These are phyloP conservation scores for Vigna unguiculata DNA, from an alignment of 306 rosid genomes.

Conservation along the genomic window DNA sequence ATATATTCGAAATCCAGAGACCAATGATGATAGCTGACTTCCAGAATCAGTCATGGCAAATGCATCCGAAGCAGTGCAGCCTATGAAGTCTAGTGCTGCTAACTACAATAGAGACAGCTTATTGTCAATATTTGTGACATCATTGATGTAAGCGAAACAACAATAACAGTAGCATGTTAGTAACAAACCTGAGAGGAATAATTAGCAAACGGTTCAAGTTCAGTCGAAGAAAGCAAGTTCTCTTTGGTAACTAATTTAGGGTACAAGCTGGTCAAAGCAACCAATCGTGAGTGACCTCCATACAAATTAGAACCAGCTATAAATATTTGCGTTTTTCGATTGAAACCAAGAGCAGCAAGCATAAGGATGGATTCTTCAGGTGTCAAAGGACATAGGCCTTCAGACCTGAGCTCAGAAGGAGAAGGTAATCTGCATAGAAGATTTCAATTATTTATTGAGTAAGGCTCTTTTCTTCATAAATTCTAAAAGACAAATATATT, in stretches of 20 bases:
- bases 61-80: constrained; percentile 91
- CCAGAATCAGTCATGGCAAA: constrained; percentile 99
- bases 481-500: neutral
- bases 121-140: constrained; percentile 34
- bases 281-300: constrained; percentile 81
- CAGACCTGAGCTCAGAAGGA: constrained; percentile 81
- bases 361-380: constrained; percentile 96
- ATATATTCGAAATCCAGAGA: constrained; percentile 87
- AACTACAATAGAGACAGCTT: constrained; percentile 56
- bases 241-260: constrained; percentile 96
- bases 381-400: constrained; percentile 92
- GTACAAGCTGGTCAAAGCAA: constrained; percentile 83
- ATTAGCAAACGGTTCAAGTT: constrained; percentile 81
- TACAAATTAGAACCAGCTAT: constrained; percentile 95
- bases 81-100: constrained; percentile 98
- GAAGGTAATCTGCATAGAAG: constrained; percentile 77
- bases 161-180: constrained; percentile 10
- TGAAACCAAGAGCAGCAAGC: constrained; percentile 98
- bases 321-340: constrained; percentile 77
- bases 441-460: constrained; percentile 32
- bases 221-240: constrained; percentile 74
- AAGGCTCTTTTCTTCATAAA: constrained; percentile 24
- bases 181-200: constrained; percentile 89
- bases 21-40: constrained; percentile 94
- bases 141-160: constrained; percentile 26